phyloP scores from a whole-genome alignment of 1,284 basidiomycete genomes.

The Cutaneotrichosporon sp. region DNA sequence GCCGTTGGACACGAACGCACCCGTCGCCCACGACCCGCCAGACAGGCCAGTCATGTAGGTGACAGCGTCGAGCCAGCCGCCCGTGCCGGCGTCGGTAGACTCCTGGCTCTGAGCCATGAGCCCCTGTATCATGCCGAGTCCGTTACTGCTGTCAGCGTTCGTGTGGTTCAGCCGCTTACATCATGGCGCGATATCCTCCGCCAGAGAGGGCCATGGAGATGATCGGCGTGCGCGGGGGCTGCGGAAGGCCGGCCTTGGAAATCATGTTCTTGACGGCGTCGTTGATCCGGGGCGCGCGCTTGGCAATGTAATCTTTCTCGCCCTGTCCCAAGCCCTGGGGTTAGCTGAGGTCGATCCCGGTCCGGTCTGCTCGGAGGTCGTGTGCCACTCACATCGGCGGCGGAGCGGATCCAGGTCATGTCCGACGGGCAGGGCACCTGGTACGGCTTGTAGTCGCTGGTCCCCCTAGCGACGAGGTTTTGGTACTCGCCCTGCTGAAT shows the following conservation, averaged over 20 bases:
- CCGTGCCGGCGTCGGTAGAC: conserved; percentile 15
- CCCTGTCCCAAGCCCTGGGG: conserved; percentile 27
- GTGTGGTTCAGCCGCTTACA: conserved; percentile 21
- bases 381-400: conserved; percentile 38
- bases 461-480: conserved; percentile 7
- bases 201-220: conserved; percentile 50
- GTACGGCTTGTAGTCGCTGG: conserved; percentile 39
- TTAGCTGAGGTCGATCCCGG: too few species aligned
- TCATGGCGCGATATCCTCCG: conserved; percentile 53
- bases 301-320: conserved; percentile 33
- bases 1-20: conserved; percentile 42
- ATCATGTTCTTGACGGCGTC: conserved; percentile 31
- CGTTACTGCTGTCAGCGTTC: conserved; percentile 13
- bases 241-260: conserved; percentile 24
- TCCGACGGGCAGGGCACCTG: conserved; percentile 36
- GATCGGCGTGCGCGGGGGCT: conserved; percentile 42
- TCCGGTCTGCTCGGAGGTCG: too few species aligned
- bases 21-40: conserved; percentile 47
- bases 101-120: conserved; percentile 7
- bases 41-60: conserved; percentile 46
- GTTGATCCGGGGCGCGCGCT: conserved; percentile 23
- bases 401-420: conserved; percentile 37
- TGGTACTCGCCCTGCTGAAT: too few species aligned
- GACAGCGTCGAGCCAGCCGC: conserved; percentile 44
- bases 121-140: conserved; percentile 18